Evolutionary conservation across 257 asterid species (phyloP).

Genomic region (Nicotiana sylvestris): DNA sequence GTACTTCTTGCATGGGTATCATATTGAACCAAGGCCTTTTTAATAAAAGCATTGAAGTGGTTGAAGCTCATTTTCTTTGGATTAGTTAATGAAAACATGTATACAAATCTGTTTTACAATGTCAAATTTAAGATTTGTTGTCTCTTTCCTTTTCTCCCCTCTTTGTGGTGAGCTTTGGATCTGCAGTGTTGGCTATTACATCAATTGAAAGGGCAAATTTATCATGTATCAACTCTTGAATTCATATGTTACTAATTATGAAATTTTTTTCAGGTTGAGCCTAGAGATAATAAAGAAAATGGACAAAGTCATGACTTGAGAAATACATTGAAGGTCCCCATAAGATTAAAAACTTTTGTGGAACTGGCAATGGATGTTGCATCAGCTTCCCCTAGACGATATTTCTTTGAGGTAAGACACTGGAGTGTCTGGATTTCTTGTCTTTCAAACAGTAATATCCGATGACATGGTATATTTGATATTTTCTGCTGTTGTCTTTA

Average conservation of each 20-base stretch:
- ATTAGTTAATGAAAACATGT: not conserved
- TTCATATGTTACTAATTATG: slow-evolving; percentile 2
- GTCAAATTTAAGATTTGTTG: not conserved
- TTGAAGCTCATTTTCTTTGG: not conserved
- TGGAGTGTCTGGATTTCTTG: not conserved
- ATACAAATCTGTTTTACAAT: too few species aligned
- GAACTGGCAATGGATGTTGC: slow-evolving; percentile 87
- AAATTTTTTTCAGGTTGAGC: slow-evolving; percentile 48
- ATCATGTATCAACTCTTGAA: not conserved
- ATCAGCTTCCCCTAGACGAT: slow-evolving; percentile 89
- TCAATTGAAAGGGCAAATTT: not conserved
- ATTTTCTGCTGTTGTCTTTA: not conserved
- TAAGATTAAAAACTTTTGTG: slow-evolving; percentile 70
- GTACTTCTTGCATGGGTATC: not conserved
- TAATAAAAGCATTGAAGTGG: not conserved
- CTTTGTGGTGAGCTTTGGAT: not conserved
- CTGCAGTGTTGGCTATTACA: not conserved
- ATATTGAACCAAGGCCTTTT: not conserved
- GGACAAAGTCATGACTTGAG: slow-evolving; percentile 17
- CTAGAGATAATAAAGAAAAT: slow-evolving; percentile 32
- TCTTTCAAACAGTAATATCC: not conserved
- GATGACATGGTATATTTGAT: slow-evolving; percentile 2
- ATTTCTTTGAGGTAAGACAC: slow-evolving; percentile 82
- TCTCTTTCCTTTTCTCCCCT: not conserved
- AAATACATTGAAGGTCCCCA: slow-evolving; percentile 35